Percentiles rank a stretch among this genome's conserved stretches.
phyloP scores from a whole-genome alignment of 179 eudicot genomes.

The Pouteria campechiana region DNA sequence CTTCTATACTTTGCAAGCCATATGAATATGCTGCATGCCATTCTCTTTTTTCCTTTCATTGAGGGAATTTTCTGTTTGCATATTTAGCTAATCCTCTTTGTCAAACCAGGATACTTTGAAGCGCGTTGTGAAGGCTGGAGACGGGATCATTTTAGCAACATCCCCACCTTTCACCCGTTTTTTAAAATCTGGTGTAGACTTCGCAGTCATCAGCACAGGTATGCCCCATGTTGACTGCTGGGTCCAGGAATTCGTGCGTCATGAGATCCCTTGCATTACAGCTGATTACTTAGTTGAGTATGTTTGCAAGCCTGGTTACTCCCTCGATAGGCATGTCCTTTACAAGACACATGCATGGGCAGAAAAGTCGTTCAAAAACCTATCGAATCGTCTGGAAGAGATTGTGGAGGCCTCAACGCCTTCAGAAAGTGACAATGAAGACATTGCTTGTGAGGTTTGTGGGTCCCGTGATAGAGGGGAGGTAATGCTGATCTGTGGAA shows the following conservation, averaged over 20 bases:
- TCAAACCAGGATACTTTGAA: slow-evolving; percentile 69
- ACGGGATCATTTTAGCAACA: slow-evolving; percentile 88
- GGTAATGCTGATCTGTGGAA: slow-evolving; percentile 78
- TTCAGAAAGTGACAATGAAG: slow-evolving; percentile 19
- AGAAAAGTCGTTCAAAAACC: slow-evolving; percentile 46
- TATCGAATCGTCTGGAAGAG: slow-evolving; percentile 33
- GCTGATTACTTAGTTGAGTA: slow-evolving; percentile 90
- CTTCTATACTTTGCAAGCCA: too few species aligned
- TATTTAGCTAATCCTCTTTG: too few species aligned
- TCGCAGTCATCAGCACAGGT: slow-evolving; percentile 78
- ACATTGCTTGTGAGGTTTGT: slow-evolving; percentile 54
- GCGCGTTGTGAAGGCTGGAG: slow-evolving; percentile 87
- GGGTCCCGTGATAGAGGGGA: slow-evolving; percentile 61
- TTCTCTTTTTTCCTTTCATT: too few species aligned
- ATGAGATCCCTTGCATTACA: slow-evolving; percentile 67
- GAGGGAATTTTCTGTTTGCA: too few species aligned
- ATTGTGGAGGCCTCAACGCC: slow-evolving; percentile 14
- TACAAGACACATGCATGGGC: slow-evolving; percentile 77
- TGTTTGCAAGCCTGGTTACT: slow-evolving; percentile 83
- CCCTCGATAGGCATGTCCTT: slow-evolving; percentile 70
- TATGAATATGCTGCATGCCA: too few species aligned
- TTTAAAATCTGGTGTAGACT: slow-evolving; percentile 64
- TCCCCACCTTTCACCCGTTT: slow-evolving; percentile 89
- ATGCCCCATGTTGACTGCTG: slow-evolving; percentile 79
- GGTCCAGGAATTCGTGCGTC: slow-evolving; percentile 77